phyloP scores from a whole-genome alignment of 2,329 filamentous ascomycete genomes.

The Sarocladium brachiariae region DNA sequence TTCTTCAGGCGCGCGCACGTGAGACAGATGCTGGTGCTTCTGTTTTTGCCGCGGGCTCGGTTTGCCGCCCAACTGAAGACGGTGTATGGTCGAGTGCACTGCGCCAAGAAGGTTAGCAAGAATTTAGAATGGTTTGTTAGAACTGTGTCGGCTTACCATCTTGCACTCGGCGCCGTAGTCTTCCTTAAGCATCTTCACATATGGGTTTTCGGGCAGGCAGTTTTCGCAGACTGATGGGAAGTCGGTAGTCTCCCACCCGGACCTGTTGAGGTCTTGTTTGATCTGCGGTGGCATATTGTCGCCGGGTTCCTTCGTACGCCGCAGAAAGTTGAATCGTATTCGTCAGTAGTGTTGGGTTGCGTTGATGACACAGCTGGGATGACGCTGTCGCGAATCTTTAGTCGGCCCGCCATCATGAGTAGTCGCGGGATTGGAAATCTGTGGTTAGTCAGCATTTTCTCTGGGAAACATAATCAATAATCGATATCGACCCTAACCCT shows the following conservation, averaged over 20 bases:
- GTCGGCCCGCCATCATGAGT: neutral
- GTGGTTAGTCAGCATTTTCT: neutral
- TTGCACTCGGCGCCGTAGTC: conserved; percentile 87
- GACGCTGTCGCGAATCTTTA: conserved; percentile 6
- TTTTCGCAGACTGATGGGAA: conserved; percentile 86
- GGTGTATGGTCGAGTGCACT: conserved; percentile 90
- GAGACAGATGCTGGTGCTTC: conserved; percentile 90
- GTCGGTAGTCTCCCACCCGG: conserved; percentile 91
- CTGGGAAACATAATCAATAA: neutral
- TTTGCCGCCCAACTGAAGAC: conserved; percentile 93
- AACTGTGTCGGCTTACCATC: conserved; percentile 36
- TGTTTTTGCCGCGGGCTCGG: conserved; percentile 78
- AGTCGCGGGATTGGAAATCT: neutral
- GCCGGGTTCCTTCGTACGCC: neutral
- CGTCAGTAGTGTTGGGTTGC: neutral
- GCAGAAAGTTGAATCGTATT: neutral
- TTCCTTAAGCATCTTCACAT: conserved; percentile 98
- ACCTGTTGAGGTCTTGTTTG: conserved; percentile 91
- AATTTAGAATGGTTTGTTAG: neutral
- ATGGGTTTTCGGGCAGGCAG: conserved; percentile 92
- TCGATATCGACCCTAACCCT: neutral
- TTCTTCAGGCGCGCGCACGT: conserved; percentile 97
- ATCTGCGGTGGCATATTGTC: conserved; percentile 75
- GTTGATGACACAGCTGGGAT: neutral
- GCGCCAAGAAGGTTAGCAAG: neutral